These are phyloP conservation scores for Tilletia indica DNA, from an alignment of 1,284 basidiomycete genomes.

Conservation along the genomic window DNA sequence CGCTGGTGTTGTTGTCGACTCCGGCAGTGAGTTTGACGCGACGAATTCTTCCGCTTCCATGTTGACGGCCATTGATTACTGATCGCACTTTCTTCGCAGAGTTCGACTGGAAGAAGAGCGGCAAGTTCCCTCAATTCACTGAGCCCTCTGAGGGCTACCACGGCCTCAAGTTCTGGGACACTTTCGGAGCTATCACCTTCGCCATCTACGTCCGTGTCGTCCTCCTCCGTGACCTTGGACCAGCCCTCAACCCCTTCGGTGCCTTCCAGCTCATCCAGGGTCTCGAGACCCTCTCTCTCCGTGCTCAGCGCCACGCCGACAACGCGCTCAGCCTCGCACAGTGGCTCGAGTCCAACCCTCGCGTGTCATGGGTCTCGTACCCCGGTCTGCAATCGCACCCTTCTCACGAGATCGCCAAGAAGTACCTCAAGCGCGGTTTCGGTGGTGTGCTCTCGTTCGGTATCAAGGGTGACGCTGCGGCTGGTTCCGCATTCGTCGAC, in stretches of 20 bases:
- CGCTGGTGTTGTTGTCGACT: constrained; percentile 76
- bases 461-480: constrained; percentile 67
- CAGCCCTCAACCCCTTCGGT: constrained; percentile 74
- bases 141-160: constrained; percentile 81
- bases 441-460: constrained; percentile 82
- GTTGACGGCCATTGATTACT: neutral
- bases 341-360: constrained; percentile 71
- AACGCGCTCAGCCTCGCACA: constrained; percentile 74
- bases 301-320: constrained; percentile 72
- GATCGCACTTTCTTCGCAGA: constrained; percentile 20
- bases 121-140: constrained; percentile 78
- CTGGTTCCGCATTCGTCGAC: constrained; percentile 72
- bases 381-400: constrained; percentile 70
- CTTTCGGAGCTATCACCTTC: constrained; percentile 72
- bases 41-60: neutral
- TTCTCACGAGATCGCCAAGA: constrained; percentile 66
- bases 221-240: constrained; percentile 75
- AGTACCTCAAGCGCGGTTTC: constrained; percentile 58
- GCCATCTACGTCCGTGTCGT: constrained; percentile 72
- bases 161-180: constrained; percentile 63
- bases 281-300: constrained; percentile 78
- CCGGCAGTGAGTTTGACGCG: constrained; percentile 61
- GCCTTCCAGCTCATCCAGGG: constrained; percentile 82
- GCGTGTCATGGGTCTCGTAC: constrained; percentile 79
- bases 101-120: constrained; percentile 77